These are phyloP conservation scores for Schizochytrium sp. DNA, from an alignment of 108 stramenopile species.

Conservation along the genomic window DNA sequence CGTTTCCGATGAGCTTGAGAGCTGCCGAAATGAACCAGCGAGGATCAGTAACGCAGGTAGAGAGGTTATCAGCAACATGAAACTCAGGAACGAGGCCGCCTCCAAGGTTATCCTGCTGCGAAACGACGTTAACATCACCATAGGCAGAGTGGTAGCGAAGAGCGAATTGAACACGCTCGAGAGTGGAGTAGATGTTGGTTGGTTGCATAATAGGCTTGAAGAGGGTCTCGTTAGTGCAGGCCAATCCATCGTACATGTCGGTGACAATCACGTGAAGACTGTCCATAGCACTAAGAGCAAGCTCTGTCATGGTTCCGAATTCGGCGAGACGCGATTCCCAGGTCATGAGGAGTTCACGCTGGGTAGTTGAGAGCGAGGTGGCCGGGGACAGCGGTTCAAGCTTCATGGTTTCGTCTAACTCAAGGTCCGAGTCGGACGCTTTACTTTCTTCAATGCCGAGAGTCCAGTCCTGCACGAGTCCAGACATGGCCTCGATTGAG, in stretches of 20 bases:
- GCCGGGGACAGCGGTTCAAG: not conserved
- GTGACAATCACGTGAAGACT: conserved; percentile 36
- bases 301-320: conserved; percentile 18
- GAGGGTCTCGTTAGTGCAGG: conserved; percentile 5
- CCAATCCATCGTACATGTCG: conserved; percentile 50
- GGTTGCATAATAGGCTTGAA: conserved; percentile 1
- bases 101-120: not conserved
- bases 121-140: not conserved
- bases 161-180: conserved; percentile 48
- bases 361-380: not conserved
- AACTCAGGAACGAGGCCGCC: not conserved
- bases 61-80: not conserved
- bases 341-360: not conserved
- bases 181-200: conserved; percentile 21
- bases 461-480: conserved; percentile 38
- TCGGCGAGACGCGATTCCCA: conserved; percentile 52
- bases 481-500: conserved; percentile 21
- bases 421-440: not conserved
- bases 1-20: conserved; percentile 42
- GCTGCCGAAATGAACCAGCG: conserved; percentile 31
- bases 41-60: conserved; percentile 30
- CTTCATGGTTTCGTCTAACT: not conserved
- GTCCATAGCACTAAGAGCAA: conserved; percentile 39
- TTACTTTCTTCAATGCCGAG: conserved; percentile 6
- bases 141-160: conserved; percentile 33